phyloP scores from a whole-genome alignment of 768 basidiomycete species.

The Boletus vermiculosoides region DNA sequence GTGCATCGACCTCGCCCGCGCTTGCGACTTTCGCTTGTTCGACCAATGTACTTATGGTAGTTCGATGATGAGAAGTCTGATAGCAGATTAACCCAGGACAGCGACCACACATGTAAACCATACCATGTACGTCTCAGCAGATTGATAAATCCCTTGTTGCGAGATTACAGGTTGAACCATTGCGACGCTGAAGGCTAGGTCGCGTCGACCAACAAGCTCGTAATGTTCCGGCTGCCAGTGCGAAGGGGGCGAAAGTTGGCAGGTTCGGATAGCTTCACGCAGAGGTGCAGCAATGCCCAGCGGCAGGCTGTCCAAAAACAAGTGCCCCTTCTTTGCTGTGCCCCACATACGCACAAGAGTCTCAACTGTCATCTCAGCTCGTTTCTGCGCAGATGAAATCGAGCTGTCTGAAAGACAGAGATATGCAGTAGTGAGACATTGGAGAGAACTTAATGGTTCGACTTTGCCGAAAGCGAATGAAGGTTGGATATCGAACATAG shows the following conservation, averaged over 20 bases:
- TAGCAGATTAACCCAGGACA: constrained; percentile 10
- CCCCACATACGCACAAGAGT: constrained; percentile 47
- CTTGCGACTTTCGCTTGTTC: constrained; percentile 50
- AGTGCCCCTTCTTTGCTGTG: constrained; percentile 41
- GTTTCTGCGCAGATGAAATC: constrained; percentile 50
- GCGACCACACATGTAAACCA: neutral
- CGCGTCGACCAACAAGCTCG: constrained; percentile 32
- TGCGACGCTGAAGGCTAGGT: constrained; percentile 33
- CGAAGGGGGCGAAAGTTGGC: constrained; percentile 73
- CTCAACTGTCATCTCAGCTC: constrained; percentile 64
- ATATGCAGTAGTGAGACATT: constrained; percentile 56
- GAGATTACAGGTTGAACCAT: constrained; percentile 30
- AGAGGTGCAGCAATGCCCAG: constrained; percentile 76
- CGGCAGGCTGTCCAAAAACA: constrained; percentile 57
- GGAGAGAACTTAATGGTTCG: constrained; percentile 56
- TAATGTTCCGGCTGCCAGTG: constrained; percentile 59
- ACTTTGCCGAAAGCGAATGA: constrained; percentile 62
- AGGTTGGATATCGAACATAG: constrained; percentile 47
- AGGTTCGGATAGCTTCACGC: constrained; percentile 79
- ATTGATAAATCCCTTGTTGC: constrained; percentile 31
- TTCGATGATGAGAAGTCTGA: constrained; percentile 52
- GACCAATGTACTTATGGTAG: constrained; percentile 52
- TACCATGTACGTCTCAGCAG: constrained; percentile 36
- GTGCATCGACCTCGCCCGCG: constrained; percentile 52
- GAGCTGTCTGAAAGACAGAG: constrained; percentile 56